Evolutionary conservation across 306 rosid genomes (phyloP), one percentile per base, ranked within the genome.

Genomic region (Senna tora): DNA sequence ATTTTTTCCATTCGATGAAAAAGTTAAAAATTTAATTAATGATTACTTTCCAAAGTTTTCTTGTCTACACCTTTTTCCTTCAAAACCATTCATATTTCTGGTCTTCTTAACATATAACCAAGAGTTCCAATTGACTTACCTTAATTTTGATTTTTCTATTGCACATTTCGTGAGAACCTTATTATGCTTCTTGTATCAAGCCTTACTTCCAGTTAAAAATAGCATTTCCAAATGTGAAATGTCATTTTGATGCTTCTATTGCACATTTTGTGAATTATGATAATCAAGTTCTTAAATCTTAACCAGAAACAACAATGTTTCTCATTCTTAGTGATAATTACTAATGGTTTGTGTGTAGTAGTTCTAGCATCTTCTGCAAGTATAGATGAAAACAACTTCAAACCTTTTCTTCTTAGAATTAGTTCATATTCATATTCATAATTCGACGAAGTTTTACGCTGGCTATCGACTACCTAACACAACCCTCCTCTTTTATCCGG

Each of bases 301-400:
- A 25, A 25, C 3, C 30, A 25, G 30, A 25, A 25, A 25, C 3
- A 25, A 25, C 3, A 25, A 25, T 25, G 30, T 25, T 25, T 25
- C 30, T 3, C 30, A 3, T 25, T 58, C 32, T 58, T 20, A 34
- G 32, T 65, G n/a, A n/a, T 19, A 39, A 71, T 59, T 43, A 43
- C 33, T 7, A 60, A 46, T 52, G 28, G 32, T 50, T 58, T 67
- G 55, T 8, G 15, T 51, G 55, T 71, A 49, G 50, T 25, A 20
- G 58, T 58, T 62, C 50, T 38, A 16, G 33, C 50, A 62, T 39
- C 50, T 19, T 38, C 50, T 25, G 15, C 50, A 17, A 19, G 16
- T 9, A 33, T 49, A 5, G 61, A 46, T 56, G 46, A 30, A 71
- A 8, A 46, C 56, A 46, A 20, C 56, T 38, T 64, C 46, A 0